phyloP scores from a whole-genome alignment of 345 rosid species.

The Fremontodendron californicum region DNA sequence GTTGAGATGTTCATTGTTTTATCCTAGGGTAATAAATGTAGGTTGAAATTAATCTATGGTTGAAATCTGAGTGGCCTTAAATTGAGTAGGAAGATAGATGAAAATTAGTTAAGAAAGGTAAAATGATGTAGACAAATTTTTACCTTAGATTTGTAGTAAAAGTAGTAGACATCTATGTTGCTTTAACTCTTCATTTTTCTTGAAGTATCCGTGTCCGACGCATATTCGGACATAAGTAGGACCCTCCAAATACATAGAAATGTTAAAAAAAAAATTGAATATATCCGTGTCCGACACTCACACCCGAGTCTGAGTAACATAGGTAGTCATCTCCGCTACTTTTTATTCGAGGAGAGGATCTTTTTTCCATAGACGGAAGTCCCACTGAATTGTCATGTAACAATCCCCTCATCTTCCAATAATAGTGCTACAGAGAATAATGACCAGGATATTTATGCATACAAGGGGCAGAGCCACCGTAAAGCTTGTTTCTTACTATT shows the following conservation, averaged over 20 bases:
- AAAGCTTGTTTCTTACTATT: neutral
- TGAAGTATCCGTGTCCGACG: too few species aligned
- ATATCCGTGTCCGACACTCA: too few species aligned
- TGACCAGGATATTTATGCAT: neutral
- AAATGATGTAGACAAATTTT: neutral
- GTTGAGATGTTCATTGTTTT: neutral
- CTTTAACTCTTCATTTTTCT: too few species aligned
- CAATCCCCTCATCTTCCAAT: neutral
- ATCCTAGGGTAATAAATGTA: neutral
- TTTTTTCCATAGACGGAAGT: neutral
- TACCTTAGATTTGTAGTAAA: neutral
- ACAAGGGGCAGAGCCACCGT: neutral
- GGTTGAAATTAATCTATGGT: neutral
- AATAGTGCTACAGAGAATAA: neutral
- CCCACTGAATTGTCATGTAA: neutral
- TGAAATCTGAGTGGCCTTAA: neutral
- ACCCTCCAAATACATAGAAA: too few species aligned
- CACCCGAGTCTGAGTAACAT: too few species aligned
- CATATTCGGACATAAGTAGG: too few species aligned
- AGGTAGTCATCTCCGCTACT: too few species aligned
- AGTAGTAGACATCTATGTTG: too few species aligned
- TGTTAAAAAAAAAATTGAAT: too few species aligned
- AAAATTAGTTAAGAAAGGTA: neutral
- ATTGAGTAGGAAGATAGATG: neutral
- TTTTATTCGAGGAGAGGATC: too few species aligned